phyloP scores from a whole-genome alignment of 164 flowering plant genomes.

The Echeveria elegans region DNA sequence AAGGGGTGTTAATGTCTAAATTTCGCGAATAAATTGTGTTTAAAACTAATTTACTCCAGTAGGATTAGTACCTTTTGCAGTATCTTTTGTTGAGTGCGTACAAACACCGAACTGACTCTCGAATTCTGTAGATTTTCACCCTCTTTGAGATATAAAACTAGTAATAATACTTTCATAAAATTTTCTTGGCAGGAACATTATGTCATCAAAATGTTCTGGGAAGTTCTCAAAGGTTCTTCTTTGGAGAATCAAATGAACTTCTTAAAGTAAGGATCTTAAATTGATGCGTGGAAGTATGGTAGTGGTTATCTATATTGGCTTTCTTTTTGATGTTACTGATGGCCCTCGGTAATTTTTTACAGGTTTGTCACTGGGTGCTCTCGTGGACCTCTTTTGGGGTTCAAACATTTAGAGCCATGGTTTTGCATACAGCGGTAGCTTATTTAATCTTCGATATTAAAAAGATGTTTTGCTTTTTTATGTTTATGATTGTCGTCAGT shows the following conservation, averaged over 20 bases:
- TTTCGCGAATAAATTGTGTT: too few relatives aligned
- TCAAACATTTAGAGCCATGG: constrained; percentile 73
- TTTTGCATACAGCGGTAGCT: constrained; percentile 88
- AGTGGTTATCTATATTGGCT: background rate
- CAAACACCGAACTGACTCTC: background rate
- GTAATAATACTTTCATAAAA: too few relatives aligned
- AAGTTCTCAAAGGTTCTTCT: constrained; percentile 68
- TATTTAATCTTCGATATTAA: background rate
- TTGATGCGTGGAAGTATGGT: background rate
- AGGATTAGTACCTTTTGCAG: too few relatives aligned
- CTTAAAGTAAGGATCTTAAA: constrained; percentile 56
- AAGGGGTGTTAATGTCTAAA: too few relatives aligned
- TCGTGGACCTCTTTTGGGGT: constrained; percentile 95
- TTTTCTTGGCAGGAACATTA: constrained; percentile 60
- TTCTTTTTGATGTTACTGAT: background rate
- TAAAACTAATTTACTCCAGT: too few relatives aligned
- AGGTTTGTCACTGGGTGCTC: constrained; percentile 99
- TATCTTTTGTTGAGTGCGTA: background rate
- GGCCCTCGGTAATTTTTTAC: constrained; percentile 4
- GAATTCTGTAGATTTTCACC: background rate
- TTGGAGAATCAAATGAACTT: constrained; percentile 74
- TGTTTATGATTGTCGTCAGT: background rate
- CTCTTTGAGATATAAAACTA: background rate
- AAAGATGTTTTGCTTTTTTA: background rate
- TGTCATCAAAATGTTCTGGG: constrained; percentile 90